These are phyloP conservation scores for Avena atlantica DNA, from an alignment of 176 grass and related monocot species.

Conservation along the genomic window DNA sequence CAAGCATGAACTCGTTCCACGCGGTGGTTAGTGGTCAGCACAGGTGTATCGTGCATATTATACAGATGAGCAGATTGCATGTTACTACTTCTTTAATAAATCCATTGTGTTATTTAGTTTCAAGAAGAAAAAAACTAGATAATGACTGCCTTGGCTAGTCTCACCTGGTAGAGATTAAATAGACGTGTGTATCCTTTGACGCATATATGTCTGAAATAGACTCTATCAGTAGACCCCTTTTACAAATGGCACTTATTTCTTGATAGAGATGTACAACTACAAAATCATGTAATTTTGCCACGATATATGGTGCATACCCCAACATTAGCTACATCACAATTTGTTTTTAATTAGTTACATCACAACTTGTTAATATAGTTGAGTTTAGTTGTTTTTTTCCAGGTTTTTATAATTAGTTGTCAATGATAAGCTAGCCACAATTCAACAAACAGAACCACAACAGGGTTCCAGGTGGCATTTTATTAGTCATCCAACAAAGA, in stretches of 20 bases:
- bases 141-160: background rate
- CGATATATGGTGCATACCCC: background rate
- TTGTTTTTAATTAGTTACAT: background rate
- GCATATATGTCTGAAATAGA: background rate
- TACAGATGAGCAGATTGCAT: background rate
- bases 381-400: background rate
- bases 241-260: constrained; percentile 35
- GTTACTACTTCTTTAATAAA: background rate
- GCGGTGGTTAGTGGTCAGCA: background rate
- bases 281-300: background rate
- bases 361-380: background rate
- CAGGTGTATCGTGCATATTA: background rate
- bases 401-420: background rate
- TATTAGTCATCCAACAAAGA: constrained; percentile 6
- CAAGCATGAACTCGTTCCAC: too few relatives aligned
- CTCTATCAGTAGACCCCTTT: constrained; percentile 13
- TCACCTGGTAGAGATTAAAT: constrained; percentile 8
- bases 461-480: constrained; percentile 25
- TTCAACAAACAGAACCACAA: background rate
- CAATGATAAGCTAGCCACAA: constrained; percentile 25
- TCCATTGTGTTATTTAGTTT: background rate
- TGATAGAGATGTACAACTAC: background rate
- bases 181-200: background rate
- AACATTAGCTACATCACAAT: background rate
- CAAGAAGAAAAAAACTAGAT: background rate